Evolutionary conservation across 176 grass and related monocot genomes (phyloP).

Genomic region (Ananas comosus): DNA sequence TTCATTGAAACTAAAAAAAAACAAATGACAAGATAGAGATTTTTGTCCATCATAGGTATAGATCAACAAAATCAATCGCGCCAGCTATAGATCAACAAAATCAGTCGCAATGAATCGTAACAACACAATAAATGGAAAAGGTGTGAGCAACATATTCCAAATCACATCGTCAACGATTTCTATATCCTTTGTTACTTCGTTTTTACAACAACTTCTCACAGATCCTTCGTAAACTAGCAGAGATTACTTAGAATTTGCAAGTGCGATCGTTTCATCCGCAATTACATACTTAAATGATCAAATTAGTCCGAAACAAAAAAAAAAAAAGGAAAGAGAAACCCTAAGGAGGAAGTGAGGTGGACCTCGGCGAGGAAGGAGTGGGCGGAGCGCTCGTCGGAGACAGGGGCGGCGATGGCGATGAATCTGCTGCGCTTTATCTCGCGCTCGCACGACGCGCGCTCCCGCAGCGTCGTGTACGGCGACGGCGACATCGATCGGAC

Average conservation of each 20-base stretch:
- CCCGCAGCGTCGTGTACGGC: constrained; percentile 43
- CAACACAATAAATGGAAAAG: too few relatives aligned
- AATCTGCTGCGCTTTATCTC: constrained; percentile 71
- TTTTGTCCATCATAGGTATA: too few relatives aligned
- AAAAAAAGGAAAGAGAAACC: not conserved
- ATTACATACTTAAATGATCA: not conserved
- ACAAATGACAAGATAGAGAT: too few relatives aligned
- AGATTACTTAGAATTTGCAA: not conserved
- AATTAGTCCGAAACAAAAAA: not conserved
- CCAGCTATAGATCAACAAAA: too few relatives aligned
- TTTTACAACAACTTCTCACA: too few relatives aligned
- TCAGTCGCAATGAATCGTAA: too few relatives aligned
- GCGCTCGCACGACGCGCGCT: constrained; percentile 41
- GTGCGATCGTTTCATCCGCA: not conserved
- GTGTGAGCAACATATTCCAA: too few relatives aligned
- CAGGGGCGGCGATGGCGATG: constrained; percentile 49
- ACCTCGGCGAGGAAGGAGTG: constrained; percentile 60
- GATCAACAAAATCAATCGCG: too few relatives aligned
- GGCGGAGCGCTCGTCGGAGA: constrained; percentile 44
- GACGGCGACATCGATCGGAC: constrained; percentile 29
- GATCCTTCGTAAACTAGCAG: too few relatives aligned
- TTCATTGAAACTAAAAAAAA: too few relatives aligned
- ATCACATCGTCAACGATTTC: too few relatives aligned
- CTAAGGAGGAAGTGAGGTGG: not conserved
- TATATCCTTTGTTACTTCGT: too few relatives aligned